Evolutionary conservation across 2,329 filamentous ascomycete genomes (phyloP).

Genomic region (Pleochaeta shiraiana): DNA sequence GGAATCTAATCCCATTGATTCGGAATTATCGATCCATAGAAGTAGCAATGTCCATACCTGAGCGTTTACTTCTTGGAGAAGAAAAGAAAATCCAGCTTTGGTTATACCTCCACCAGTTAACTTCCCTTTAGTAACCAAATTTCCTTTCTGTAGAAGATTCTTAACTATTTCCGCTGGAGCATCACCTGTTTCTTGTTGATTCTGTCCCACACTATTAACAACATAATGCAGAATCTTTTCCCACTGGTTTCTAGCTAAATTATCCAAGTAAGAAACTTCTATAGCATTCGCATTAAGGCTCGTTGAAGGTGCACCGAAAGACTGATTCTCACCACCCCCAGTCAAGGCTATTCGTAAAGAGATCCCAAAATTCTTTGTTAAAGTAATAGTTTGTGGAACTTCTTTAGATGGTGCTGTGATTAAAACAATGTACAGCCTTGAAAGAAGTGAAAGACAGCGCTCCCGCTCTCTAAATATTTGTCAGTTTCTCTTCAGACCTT

Average conservation of each 20-base stretch:
- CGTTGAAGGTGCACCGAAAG: constrained; percentile 70
- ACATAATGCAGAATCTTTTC: constrained; percentile 93
- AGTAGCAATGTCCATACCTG: constrained; percentile 94
- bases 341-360: constrained; percentile 75
- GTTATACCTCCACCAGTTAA: constrained; percentile 48
- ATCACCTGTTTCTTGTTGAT: constrained; percentile 24
- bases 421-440: constrained; percentile 67
- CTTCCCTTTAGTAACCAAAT: constrained; percentile 44
- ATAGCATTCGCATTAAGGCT: constrained; percentile 39
- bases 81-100: constrained; percentile 79
- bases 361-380: constrained; percentile 62
- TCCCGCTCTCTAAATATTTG: constrained; percentile 44
- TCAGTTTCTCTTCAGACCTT: background rate
- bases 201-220: constrained; percentile 48
- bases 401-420: constrained; percentile 38
- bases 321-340: constrained; percentile 64
- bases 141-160: constrained; percentile 57
- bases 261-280: constrained; percentile 53
- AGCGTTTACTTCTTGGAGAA: constrained; percentile 86
- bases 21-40: constrained; percentile 74
- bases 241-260: constrained; percentile 76
- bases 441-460: constrained; percentile 59
- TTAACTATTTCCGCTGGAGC: constrained; percentile 61
- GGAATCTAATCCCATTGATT: constrained; percentile 48
- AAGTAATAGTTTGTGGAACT: constrained; percentile 45